Conservation (phyloP, 2,329 filamentous ascomycete genomes). For the Paecilomyces niveus region DNA sequence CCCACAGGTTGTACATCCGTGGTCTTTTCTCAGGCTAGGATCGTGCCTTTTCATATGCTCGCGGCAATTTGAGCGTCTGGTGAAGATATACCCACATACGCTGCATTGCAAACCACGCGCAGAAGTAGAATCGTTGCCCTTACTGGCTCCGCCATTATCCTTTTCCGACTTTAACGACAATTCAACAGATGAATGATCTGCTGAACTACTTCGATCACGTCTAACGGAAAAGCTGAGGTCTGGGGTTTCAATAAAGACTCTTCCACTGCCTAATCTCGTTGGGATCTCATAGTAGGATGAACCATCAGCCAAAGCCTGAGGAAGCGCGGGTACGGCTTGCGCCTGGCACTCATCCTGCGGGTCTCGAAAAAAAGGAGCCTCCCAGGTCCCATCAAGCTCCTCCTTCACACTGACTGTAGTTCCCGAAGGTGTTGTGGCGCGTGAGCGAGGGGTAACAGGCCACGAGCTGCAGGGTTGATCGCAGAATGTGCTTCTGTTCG, state of each 20-base stretch:
- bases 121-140: constrained; percentile 15
- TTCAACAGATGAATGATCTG: constrained; percentile 2
- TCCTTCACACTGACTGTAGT: constrained; percentile 5
- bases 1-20: constrained; percentile 62
- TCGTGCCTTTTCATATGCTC: constrained; percentile 82
- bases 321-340: constrained; percentile 1
- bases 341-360: not conserved
- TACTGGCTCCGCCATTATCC: not conserved
- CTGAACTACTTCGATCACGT: constrained; percentile 1
- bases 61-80: constrained; percentile 78
- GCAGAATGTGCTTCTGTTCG: constrained; percentile 7
- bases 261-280: not conserved
- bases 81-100: constrained; percentile 71
- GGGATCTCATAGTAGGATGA: not conserved
- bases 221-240: not conserved
- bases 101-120: constrained; percentile 66
- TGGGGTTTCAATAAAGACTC: constrained; percentile 1
- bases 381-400: constrained; percentile 12
- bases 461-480: constrained; percentile 15
- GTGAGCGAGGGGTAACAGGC: constrained; percentile 18
- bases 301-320: constrained; percentile 1
- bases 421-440: constrained; percentile 12
- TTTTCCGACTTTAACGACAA: constrained; percentile 8
- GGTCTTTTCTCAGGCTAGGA: constrained; percentile 62
- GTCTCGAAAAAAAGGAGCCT: constrained; percentile 4